Evolutionary conservation across 2,329 filamentous ascomycete species (phyloP).

Genomic region (Beauveria sp.): DNA sequence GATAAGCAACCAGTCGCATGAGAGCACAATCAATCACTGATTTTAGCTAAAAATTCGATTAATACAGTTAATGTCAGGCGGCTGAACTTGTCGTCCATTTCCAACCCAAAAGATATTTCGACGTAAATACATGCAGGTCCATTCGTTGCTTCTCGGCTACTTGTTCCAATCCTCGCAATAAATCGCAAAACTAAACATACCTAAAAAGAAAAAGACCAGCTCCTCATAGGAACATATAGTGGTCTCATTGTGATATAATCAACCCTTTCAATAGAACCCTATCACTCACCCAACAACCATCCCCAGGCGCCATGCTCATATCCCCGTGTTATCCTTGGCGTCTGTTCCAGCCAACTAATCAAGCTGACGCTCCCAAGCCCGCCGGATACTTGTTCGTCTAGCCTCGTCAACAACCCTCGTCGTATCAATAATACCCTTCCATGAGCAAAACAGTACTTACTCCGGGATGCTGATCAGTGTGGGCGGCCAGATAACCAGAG

Average conservation of each 20-base stretch:
- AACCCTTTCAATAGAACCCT: background rate
- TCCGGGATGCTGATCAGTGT: background rate
- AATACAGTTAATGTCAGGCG: background rate
- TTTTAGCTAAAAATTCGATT: background rate
- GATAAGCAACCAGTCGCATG: background rate
- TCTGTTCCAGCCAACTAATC: background rate
- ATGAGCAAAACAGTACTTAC: background rate
- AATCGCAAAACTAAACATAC: background rate
- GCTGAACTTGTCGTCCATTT: background rate
- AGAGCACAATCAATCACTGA: background rate
- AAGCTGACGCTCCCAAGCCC: background rate
- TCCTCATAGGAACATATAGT: background rate
- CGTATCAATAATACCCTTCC: background rate
- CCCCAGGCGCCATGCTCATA: slow-evolving; percentile 4
- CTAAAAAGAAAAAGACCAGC: background rate
- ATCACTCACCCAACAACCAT: background rate
- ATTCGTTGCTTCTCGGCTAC: background rate
- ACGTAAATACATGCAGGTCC: background rate
- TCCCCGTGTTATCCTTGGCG: background rate
- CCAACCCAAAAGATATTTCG: background rate
- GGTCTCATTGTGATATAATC: background rate
- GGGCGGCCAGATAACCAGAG: background rate
- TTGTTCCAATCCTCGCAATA: background rate
- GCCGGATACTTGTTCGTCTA: background rate
- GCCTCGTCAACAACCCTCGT: background rate